Conservation (phyloP, 345 rosid genomes). For the Clarkia xantiana region DNA sequence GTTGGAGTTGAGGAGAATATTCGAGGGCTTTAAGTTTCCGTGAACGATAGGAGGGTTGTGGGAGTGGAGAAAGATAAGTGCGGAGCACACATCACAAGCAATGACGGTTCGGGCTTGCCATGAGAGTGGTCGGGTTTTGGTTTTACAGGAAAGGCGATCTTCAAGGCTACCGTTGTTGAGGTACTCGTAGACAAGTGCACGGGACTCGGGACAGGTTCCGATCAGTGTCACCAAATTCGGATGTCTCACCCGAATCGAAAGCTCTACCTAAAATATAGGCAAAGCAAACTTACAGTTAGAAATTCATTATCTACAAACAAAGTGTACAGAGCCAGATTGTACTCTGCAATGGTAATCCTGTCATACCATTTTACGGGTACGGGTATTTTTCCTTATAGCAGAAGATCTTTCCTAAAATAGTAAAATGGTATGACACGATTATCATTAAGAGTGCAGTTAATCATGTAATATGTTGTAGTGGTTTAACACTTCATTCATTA, state of each 20-base stretch:
- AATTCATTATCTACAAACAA: too few species aligned
- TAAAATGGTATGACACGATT: too few species aligned
- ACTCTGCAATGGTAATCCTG: too few species aligned
- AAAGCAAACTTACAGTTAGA: neutral
- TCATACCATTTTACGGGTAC: too few species aligned
- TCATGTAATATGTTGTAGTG: too few species aligned
- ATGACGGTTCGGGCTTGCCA: constrained; percentile 55
- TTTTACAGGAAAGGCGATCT: constrained; percentile 41
- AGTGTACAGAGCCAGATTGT: too few species aligned
- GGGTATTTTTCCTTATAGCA: too few species aligned
- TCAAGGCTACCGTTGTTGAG: constrained; percentile 59
- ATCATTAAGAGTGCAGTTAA: too few species aligned
- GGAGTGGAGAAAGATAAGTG: constrained; percentile 74
- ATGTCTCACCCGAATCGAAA: constrained; percentile 73
- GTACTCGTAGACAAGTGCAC: constrained; percentile 68
- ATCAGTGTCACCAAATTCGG: constrained; percentile 64
- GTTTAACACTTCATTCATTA: too few species aligned
- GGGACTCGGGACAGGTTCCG: constrained; percentile 72
- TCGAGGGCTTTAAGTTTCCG: constrained; percentile 71
- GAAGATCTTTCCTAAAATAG: too few species aligned
- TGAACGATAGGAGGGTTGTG: constrained; percentile 61
- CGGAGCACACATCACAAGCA: constrained; percentile 71
- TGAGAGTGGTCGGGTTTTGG: constrained; percentile 35
- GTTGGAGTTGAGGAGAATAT: constrained; percentile 64
- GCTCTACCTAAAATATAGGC: constrained; percentile 40